Base-by-base conservation (phyloP, 306 rosid species). In the Abrus pulchellus region DNA sequence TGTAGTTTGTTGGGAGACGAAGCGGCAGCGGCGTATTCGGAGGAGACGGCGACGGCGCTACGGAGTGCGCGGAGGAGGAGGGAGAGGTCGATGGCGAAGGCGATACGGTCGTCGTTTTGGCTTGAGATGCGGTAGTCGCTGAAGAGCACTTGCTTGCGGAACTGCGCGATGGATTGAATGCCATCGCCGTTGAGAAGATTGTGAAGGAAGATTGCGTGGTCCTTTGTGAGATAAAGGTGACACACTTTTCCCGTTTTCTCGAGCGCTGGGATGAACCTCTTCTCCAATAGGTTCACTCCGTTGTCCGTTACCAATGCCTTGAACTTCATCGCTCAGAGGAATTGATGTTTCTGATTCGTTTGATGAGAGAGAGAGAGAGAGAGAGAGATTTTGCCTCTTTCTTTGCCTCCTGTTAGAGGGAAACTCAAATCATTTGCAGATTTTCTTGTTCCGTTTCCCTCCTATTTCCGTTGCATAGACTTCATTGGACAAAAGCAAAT, bases 31-130 rank as follows among this genome's bases (percentile, higher is more conserved):
- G 75, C 81, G 63, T 84, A 87, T 14, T 89, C 93, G 27, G 94
- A 86, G 78, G 93, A 92, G 3, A 93, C 80, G 82, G 92, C 82
- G 80, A 89, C 98, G 78, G 89, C 89, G 64, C 99, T 95, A 54
- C 96, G 96, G 82, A 95, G 90, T 3, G 98, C 99, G 33, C 99
- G 94, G 32, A 88, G 90, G 72, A 95, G 91, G 65, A 93, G 97
- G 1, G 98, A 84, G 44, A 93, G 87, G 78, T 95, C 99, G 7
- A 93, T 45, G n/a, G 95, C 0, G 81, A 93, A 95, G 28, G 98
- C 97, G 85, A 95, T 90, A 10, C 96, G 94, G 32, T 95, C 96
- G 60, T 91, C 97, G 70, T 89, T 93, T 70, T 93, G 94, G 85
- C 96, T 89, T 36, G 97, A 88, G 87, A 95, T 93, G 33, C 93